Evolutionary conservation across 768 basidiomycete genomes (phyloP).

Genomic region (Cystofilobasidium macerans): DNA sequence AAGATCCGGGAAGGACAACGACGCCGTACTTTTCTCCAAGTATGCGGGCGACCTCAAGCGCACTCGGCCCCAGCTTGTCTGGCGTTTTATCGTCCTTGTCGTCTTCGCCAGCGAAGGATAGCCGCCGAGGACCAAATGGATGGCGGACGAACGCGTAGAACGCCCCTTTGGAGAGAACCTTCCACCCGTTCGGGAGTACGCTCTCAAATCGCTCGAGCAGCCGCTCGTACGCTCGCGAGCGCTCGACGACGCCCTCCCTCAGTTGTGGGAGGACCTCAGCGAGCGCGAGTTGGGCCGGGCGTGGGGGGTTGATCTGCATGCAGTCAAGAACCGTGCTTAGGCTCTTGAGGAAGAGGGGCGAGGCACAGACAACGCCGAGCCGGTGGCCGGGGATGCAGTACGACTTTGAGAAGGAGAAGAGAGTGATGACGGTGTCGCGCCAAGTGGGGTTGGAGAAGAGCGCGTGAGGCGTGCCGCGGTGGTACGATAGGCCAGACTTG

Average conservation of each 20-base stretch:
- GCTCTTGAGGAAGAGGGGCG: constrained; percentile 47
- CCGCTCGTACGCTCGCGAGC: constrained; percentile 44
- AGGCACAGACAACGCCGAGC: constrained; percentile 59
- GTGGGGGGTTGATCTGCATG: constrained; percentile 46
- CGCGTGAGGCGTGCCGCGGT: constrained; percentile 33
- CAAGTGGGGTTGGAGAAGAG: constrained; percentile 44
- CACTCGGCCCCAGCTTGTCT: too few species aligned
- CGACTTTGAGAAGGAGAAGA: constrained; percentile 67
- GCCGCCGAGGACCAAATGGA: too few species aligned
- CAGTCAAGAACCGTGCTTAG: constrained; percentile 60
- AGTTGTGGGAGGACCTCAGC: constrained; percentile 47
- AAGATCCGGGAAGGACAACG: constrained; percentile 53
- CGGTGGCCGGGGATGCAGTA: constrained; percentile 58
- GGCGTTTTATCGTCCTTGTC: constrained; percentile 34
- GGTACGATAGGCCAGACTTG: too few species aligned
- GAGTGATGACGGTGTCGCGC: constrained; percentile 53
- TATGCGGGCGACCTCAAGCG: constrained; percentile 49
- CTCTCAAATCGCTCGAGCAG: constrained; percentile 52
- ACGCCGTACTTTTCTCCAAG: constrained; percentile 57
- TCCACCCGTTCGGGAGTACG: constrained; percentile 49
- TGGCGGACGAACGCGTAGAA: constrained; percentile 65
- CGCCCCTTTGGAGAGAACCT: constrained; percentile 54
- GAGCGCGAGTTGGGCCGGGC: constrained; percentile 60
- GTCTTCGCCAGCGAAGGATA: too few species aligned
- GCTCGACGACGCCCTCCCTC: constrained; percentile 35